phyloP scores from a whole-genome alignment of 305 asterid genomes.

The Solanum hybrid region DNA sequence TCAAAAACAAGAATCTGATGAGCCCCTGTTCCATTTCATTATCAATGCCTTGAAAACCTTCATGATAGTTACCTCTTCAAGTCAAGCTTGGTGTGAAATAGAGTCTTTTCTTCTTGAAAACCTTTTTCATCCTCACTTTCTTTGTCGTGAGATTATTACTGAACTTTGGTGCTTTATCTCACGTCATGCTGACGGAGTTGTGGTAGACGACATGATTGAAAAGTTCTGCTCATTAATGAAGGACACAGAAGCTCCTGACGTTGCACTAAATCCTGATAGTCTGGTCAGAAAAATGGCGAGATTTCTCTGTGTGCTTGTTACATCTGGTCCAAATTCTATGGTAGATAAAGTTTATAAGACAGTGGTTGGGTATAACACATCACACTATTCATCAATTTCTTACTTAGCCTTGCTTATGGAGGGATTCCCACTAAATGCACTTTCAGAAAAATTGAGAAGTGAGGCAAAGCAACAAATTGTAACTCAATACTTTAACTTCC shows the following conservation, averaged over 20 bases:
- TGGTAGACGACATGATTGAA: conserved; percentile 38
- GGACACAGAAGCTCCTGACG: conserved; percentile 35
- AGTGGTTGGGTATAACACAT: conserved; percentile 35
- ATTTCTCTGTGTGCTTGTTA: conserved; percentile 47
- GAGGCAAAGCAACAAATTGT: conserved; percentile 50
- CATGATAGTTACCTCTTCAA: conserved; percentile 61
- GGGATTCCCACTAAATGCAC: conserved; percentile 70
- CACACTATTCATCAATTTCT: conserved; percentile 28
- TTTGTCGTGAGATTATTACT: conserved; percentile 65
- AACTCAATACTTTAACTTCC: conserved; percentile 60
- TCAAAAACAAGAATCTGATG: conserved; percentile 44
- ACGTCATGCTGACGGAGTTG: conserved; percentile 58
- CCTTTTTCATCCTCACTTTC: conserved; percentile 80
- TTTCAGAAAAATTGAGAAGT: conserved; percentile 58
- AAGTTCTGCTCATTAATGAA: conserved; percentile 53
- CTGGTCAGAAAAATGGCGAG: conserved; percentile 59
- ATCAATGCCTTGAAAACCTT: conserved; percentile 68
- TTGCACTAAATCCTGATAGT: conserved; percentile 44
- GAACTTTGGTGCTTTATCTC: conserved; percentile 84
- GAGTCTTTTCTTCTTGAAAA: conserved; percentile 63
- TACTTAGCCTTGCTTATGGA: conserved; percentile 68
- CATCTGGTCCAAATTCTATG: conserved; percentile 49
- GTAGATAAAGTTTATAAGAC: conserved; percentile 54
- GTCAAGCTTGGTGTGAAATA: conserved; percentile 59
- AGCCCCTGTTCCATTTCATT: conserved; percentile 45